Percentiles rank a stretch among this genome's conserved stretches.
phyloP scores from a whole-genome alignment of 768 basidiomycete genomes.

The Boletus vinaceobasis region DNA sequence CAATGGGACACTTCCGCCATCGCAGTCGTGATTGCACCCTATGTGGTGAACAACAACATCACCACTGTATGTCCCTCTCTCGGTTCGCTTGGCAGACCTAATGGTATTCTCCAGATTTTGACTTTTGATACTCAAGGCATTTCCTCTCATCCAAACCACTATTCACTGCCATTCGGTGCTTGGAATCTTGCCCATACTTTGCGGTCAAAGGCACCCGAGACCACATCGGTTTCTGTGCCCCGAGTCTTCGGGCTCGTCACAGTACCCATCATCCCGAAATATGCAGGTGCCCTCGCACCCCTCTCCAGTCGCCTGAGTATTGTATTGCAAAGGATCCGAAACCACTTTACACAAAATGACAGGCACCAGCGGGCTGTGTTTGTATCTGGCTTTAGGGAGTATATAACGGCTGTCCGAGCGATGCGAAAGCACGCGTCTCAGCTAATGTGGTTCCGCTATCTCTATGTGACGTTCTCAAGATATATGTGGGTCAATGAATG shows the following conservation, averaged over 20 bases:
- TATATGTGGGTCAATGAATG: slow-evolving; percentile 96
- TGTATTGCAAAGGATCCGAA: slow-evolving; percentile 6
- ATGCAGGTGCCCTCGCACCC: slow-evolving; percentile 52
- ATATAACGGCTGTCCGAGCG: slow-evolving; percentile 55
- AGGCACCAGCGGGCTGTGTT: slow-evolving; percentile 35
- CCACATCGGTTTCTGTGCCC: slow-evolving; percentile 29
- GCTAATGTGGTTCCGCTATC: slow-evolving; percentile 85
- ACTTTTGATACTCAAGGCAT: slow-evolving; percentile 80
- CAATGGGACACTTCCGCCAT: slow-evolving; percentile 63
- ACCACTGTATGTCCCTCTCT: slow-evolving; percentile 47
- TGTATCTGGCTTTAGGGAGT: slow-evolving; percentile 55
- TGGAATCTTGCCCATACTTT: slow-evolving; percentile 39
- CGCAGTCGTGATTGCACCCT: slow-evolving; percentile 54
- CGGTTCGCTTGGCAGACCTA: background rate
- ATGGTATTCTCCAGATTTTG: slow-evolving; percentile 53
- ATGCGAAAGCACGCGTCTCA: slow-evolving; percentile 75
- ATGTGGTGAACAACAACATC: slow-evolving; percentile 57
- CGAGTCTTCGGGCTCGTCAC: slow-evolving; percentile 61
- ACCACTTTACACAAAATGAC: background rate
- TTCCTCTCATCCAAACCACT: slow-evolving; percentile 87
- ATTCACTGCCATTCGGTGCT: slow-evolving; percentile 59
- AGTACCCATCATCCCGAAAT: slow-evolving; percentile 56
- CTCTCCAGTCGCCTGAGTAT: slow-evolving; percentile 48
- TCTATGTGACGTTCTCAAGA: slow-evolving; percentile 74
- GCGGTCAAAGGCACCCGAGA: slow-evolving; percentile 28